A percentile compares a stretch with the other conserved stretches of the same genome.
Conservation (phyloP, 1,284 basidiomycete genomes). For the Ustilago shanxiensis region DNA sequence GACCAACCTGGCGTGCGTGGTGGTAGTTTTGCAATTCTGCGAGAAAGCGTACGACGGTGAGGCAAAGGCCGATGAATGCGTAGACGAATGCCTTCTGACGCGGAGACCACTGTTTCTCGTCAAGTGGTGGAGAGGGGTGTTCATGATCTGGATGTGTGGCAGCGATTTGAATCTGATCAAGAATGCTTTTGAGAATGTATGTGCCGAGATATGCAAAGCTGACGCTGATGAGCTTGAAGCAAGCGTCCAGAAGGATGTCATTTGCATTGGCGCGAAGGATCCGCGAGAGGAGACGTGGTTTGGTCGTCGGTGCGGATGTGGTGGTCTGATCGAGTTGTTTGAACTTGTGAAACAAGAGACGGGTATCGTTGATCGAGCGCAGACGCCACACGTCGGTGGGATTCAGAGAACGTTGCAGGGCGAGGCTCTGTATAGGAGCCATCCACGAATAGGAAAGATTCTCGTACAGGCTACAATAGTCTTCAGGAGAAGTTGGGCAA, state of each 20-base stretch:
- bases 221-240: slow-evolving; percentile 57
- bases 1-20: slow-evolving; percentile 67
- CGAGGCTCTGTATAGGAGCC: slow-evolving; percentile 53
- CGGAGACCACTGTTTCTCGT: slow-evolving; percentile 39
- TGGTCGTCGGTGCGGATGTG: neutral
- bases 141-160: slow-evolving; percentile 6
- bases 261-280: slow-evolving; percentile 56
- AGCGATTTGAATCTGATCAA: slow-evolving; percentile 46
- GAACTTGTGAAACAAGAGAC: slow-evolving; percentile 49
- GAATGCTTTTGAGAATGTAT: slow-evolving; percentile 53
- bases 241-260: slow-evolving; percentile 55
- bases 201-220: slow-evolving; percentile 59
- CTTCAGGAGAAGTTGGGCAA: slow-evolving; percentile 62
- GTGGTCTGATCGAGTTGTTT: slow-evolving; percentile 14
- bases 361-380: slow-evolving; percentile 55
- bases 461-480: slow-evolving; percentile 51
- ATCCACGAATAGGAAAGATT: slow-evolving; percentile 61
- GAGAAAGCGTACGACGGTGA: slow-evolving; percentile 53
- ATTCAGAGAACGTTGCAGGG: slow-evolving; percentile 43
- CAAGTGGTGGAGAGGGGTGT: neutral
- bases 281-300: slow-evolving; percentile 31
- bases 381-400: slow-evolving; percentile 61
- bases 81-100: slow-evolving; percentile 53
- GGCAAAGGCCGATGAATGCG: slow-evolving; percentile 45
- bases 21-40: slow-evolving; percentile 65